Conservation (phyloP, 31 red algal species). For the Odonthalia washingtoniensis region DNA sequence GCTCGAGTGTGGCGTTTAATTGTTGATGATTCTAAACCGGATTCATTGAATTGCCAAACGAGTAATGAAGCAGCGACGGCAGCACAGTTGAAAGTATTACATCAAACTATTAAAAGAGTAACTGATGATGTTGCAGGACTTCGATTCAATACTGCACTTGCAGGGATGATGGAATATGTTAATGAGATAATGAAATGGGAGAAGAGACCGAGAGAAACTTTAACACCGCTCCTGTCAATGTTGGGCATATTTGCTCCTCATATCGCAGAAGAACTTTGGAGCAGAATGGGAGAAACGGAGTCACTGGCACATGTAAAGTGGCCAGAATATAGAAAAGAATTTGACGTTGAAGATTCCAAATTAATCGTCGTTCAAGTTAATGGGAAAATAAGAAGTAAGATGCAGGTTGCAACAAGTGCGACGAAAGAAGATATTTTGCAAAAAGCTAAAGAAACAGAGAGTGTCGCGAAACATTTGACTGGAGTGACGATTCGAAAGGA, state of each 20-base stretch:
- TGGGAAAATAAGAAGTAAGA: constrained; percentile 88
- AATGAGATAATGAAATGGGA: constrained; percentile 91
- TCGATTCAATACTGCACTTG: constrained; percentile 98
- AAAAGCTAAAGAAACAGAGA: constrained; percentile 59
- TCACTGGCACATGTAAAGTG: constrained; percentile 73
- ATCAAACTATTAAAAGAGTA: constrained; percentile 84
- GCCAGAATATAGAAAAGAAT: constrained; percentile 77
- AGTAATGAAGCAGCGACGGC: constrained; percentile 48
- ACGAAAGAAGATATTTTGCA: constrained; percentile 76
- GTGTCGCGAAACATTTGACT: constrained; percentile 62
- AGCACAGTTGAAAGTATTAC: constrained; percentile 78
- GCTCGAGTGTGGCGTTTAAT: constrained; percentile 87
- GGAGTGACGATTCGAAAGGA: constrained; percentile 73
- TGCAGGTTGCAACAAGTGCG: constrained; percentile 61
- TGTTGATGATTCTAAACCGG: constrained; percentile 47
- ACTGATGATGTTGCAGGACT: constrained; percentile 85
- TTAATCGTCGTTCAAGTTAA: constrained; percentile 93
- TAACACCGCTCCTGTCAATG: constrained; percentile 86
- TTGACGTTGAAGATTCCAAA: constrained; percentile 68
- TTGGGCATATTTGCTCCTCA: constrained; percentile 89
- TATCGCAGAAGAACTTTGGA: constrained; percentile 96
- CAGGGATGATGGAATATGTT: constrained; percentile 94
- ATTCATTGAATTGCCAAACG: constrained; percentile 28
- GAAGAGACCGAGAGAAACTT: constrained; percentile 45
- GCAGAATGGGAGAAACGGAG: constrained; percentile 61